Percentiles rank a stretch among this genome's conserved stretches.
Evolutionary conservation across 176 grass and related monocot species (phyloP).

Genomic region (Oryza rufipogon): DNA sequence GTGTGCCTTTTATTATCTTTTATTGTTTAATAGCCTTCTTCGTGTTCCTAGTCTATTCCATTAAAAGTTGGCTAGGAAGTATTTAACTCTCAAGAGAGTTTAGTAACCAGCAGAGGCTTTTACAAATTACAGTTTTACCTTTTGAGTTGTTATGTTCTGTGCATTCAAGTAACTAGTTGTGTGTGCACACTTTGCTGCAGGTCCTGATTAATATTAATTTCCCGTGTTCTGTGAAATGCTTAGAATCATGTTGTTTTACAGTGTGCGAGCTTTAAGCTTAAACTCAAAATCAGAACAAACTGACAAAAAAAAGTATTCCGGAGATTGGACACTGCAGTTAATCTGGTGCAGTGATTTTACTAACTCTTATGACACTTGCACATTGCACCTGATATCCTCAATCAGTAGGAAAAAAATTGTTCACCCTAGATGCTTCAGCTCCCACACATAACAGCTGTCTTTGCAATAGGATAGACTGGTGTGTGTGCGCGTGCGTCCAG

Average conservation of each 20-base stretch:
- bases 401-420: neutral
- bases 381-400: neutral
- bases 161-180: neutral
- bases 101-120: neutral
- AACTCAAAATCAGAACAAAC: neutral
- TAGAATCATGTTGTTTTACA: no score
- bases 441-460: neutral
- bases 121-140: no score
- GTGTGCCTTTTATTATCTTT: no score
- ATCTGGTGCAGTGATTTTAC: neutral
- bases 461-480: neutral
- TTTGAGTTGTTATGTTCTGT: neutral
- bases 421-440: neutral
- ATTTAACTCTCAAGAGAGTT: neutral
- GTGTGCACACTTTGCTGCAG: neutral
- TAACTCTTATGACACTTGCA: neutral
- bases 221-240: neutral
- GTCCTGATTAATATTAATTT: neutral
- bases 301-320: neutral
- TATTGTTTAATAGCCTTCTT: slow-evolving; percentile 22
- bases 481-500: neutral
- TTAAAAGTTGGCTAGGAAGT: neutral
- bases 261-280: no score
- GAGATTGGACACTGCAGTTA: neutral
- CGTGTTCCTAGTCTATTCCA: slow-evolving; percentile 7